A percentile compares a stretch with the other conserved stretches of the same genome.
Evolutionary conservation across 1,284 basidiomycete species (phyloP).

Genomic region (Naganishia albida): DNA sequence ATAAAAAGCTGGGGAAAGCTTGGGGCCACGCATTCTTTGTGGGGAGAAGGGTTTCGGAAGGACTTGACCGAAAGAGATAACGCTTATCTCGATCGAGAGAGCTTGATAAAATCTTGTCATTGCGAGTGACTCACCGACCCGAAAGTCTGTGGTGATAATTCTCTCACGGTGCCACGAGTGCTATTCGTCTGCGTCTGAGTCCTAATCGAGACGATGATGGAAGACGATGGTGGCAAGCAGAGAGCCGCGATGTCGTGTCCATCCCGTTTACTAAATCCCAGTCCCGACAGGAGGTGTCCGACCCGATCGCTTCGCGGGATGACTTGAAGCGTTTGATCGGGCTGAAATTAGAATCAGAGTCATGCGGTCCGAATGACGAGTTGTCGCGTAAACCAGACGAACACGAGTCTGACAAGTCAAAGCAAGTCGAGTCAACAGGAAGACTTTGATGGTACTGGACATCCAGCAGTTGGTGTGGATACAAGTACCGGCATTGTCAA

Average conservation of each 20-base stretch:
- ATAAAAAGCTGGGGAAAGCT: no score
- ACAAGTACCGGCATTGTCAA: no score
- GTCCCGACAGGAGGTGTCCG: not conserved
- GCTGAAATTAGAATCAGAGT: not conserved
- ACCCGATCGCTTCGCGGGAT: not conserved
- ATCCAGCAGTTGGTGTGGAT: no score
- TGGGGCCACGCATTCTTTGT: not conserved
- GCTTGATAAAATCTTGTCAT: no score
- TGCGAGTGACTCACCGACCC: no score
- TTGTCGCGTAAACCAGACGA: not conserved
- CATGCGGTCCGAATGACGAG: not conserved
- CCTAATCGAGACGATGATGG: no score
- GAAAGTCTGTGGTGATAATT: no score
- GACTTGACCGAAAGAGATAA: not conserved
- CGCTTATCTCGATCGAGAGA: no score
- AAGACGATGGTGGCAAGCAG: no score
- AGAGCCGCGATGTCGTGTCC: not conserved
- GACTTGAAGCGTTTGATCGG: not conserved
- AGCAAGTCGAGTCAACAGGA: not conserved
- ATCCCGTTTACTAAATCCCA: not conserved
- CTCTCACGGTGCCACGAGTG: no score
- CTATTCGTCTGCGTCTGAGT: no score
- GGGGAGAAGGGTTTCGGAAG: conserved; percentile 3
- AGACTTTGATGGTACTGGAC: not conserved
- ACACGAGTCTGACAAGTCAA: no score